A percentile compares a stretch with the other conserved stretches of the same genome.
Evolutionary conservation across 164 flowering plant species (phyloP).

Genomic region (Umbellularia californica): DNA sequence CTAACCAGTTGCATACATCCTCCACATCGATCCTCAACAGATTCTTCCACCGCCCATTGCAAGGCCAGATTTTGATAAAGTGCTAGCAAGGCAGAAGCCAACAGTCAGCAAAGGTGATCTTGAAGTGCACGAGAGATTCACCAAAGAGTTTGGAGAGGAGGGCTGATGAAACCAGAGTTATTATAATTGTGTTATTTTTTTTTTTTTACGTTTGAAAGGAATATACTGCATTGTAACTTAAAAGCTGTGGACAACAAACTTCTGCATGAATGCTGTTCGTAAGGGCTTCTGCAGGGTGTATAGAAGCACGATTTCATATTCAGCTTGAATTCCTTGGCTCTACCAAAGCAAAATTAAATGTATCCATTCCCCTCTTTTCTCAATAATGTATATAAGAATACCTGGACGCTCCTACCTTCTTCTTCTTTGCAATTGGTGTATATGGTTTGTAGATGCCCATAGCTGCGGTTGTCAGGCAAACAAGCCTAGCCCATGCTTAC

Average conservation of each 20-base stretch:
- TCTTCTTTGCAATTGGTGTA: too few species aligned
- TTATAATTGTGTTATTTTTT: neutral
- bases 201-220: slow-evolving; percentile 1
- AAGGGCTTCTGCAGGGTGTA: too few species aligned
- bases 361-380: too few species aligned
- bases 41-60: slow-evolving; percentile 88
- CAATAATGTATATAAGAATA: too few species aligned
- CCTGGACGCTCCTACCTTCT: too few species aligned
- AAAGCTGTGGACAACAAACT: neutral
- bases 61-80: slow-evolving; percentile 86
- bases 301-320: too few species aligned
- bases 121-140: slow-evolving; percentile 92
- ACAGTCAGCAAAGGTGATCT: slow-evolving; percentile 95
- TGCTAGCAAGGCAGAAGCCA: slow-evolving; percentile 91
- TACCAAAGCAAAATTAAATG: too few species aligned
- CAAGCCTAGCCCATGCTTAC: too few species aligned
- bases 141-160: slow-evolving; percentile 96
- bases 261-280: too few species aligned
- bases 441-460: too few species aligned
- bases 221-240: slow-evolving; percentile 1
- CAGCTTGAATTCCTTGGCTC: too few species aligned
- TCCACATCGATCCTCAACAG: slow-evolving; percentile 28
- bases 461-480: too few species aligned
- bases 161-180: slow-evolving; percentile 41
- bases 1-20: neutral